phyloP scores from a whole-genome alignment of 129 eudicot genomes.

The Tanacetum coccineum region DNA sequence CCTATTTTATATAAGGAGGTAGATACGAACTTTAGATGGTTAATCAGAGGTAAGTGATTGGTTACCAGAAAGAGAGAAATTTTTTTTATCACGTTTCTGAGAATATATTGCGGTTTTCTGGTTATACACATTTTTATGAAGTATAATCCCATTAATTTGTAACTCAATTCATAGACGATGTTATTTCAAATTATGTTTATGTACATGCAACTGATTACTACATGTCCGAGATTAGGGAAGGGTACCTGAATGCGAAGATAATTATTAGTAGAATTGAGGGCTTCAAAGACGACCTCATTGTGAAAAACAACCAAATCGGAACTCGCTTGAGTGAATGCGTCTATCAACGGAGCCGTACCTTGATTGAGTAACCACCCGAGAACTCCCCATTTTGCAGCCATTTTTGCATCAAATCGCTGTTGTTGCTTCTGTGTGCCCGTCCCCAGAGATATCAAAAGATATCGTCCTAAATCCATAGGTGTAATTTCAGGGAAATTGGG shows the following conservation, averaged over 20 bases:
- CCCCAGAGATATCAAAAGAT: slow-evolving; percentile 55
- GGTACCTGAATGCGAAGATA: slow-evolving; percentile 54
- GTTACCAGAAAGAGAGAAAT: too few species aligned
- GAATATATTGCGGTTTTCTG: too few species aligned
- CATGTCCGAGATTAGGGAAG: too few species aligned
- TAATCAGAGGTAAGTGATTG: too few species aligned
- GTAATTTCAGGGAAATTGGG: slow-evolving; percentile 29
- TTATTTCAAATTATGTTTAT: too few species aligned
- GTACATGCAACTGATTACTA: too few species aligned
- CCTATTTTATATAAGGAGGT: slow-evolving; percentile 21
- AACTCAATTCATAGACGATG: too few species aligned
- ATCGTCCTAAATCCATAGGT: slow-evolving; percentile 36
- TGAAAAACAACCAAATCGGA: slow-evolving; percentile 49
- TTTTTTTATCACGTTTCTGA: too few species aligned
- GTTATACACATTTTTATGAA: too few species aligned
- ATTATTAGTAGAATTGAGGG: slow-evolving; percentile 38
- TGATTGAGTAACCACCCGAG: slow-evolving; percentile 54
- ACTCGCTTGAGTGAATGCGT: slow-evolving; percentile 35
- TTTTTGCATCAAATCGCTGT: slow-evolving; percentile 31
- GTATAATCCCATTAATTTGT: too few species aligned
- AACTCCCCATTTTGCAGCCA: slow-evolving; percentile 51
- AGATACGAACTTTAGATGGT: too few species aligned
- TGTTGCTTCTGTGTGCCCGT: slow-evolving; percentile 44
- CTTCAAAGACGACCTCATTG: slow-evolving; percentile 34
- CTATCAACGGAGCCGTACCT: slow-evolving; percentile 41